A percentile compares a stretch with the other conserved stretches of the same genome.
phyloP scores from a whole-genome alignment of 2,329 filamentous ascomycete species.

The Cladosporium sp. region DNA sequence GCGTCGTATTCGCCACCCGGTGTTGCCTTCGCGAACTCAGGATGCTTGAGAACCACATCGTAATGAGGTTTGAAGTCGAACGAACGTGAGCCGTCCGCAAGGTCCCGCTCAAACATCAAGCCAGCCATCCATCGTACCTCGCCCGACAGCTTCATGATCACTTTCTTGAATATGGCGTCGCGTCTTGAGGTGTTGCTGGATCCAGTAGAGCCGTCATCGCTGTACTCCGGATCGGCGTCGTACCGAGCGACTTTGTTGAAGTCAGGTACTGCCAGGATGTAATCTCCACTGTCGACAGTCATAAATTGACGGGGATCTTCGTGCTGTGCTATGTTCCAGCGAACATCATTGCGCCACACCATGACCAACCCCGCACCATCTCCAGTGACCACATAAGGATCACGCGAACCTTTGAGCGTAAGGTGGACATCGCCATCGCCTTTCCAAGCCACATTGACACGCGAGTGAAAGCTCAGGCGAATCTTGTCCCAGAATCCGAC shows the following conservation, averaged over 20 bases:
- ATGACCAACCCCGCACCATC: constrained; percentile 94
- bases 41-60: constrained; percentile 81
- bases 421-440: constrained; percentile 95
- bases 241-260: constrained; percentile 84
- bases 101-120: constrained; percentile 85
- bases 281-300: constrained; percentile 93
- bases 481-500: constrained; percentile 99
- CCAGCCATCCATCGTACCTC: constrained; percentile 92
- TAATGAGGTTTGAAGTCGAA: constrained; percentile 94
- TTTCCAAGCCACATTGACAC: constrained; percentile 86
- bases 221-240: constrained; percentile 46
- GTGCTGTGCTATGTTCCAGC: constrained; percentile 79
- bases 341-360: constrained; percentile 96
- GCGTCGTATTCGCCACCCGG: constrained; percentile 72
- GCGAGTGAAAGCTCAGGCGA: constrained; percentile 87
- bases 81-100: constrained; percentile 69
- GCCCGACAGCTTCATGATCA: constrained; percentile 96
- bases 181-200: constrained; percentile 67
- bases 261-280: constrained; percentile 90
- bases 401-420: constrained; percentile 81
- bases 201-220: constrained; percentile 57
- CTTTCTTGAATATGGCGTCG: constrained; percentile 91
- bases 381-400: constrained; percentile 90
- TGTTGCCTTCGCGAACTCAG: constrained; percentile 65
- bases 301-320: constrained; percentile 92